Conservation (phyloP, 805 yeast genomes). For the Maudiozyma barnettii region DNA sequence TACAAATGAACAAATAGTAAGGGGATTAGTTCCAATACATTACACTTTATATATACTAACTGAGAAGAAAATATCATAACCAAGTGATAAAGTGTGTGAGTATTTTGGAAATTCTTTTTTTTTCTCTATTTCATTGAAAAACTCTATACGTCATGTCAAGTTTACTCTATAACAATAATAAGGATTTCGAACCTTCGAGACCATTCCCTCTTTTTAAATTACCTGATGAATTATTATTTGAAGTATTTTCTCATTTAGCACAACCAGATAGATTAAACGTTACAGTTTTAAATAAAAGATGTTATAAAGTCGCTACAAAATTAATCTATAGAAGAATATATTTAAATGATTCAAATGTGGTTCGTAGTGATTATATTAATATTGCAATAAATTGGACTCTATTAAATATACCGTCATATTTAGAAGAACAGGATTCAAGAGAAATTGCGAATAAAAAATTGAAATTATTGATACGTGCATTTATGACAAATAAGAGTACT, state of each 20-base stretch:
- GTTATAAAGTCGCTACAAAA: conserved; percentile 25
- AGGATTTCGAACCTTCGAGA: neutral
- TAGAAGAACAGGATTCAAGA: conserved; percentile 22
- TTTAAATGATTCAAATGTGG: conserved; percentile 35
- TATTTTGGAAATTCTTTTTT: too few relatives aligned
- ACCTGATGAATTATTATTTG: conserved; percentile 25
- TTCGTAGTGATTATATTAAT: conserved; percentile 26
- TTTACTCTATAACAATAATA: neutral
- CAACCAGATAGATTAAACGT: conserved; percentile 28
- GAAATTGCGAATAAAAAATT: conserved; percentile 27
- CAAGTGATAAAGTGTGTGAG: too few relatives aligned
- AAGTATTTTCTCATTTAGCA: conserved; percentile 28
- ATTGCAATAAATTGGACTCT: conserved; percentile 35
- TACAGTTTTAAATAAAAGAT: conserved; percentile 21
- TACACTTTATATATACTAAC: too few relatives aligned
- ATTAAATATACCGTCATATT: conserved; percentile 21
- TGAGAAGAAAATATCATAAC: too few relatives aligned
- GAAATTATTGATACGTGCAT: conserved; percentile 18
- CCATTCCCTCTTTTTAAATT: conserved; percentile 14
- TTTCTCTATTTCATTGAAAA: too few relatives aligned
- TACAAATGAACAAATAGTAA: too few relatives aligned
- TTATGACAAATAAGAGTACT: conserved; percentile 17
- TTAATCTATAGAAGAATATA: conserved; percentile 32
- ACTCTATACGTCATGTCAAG: neutral
- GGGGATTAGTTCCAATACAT: too few relatives aligned